A percentile compares a stretch with the other conserved stretches of the same genome.
Conservation (phyloP, 1,139 yeast species). For the Pichiaceae sp. region DNA sequence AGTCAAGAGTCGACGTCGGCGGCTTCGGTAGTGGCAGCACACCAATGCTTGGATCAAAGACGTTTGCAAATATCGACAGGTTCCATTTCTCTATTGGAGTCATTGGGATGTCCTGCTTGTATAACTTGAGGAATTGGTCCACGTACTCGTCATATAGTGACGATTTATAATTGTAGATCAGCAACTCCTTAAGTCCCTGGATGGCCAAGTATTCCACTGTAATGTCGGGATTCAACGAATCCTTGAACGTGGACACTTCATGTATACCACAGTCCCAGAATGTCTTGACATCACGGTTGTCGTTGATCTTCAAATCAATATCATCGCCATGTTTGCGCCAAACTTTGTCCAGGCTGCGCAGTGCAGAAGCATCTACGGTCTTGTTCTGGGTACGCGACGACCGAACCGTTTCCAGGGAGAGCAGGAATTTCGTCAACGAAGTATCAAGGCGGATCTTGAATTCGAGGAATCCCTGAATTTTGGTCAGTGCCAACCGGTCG, state of each 20-base stretch:
- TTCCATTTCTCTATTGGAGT: conserved; percentile 18
- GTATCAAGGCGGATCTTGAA: conserved; percentile 35
- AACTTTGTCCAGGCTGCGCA: conserved; percentile 8
- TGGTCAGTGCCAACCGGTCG: conserved; percentile 46
- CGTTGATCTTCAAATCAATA: conserved; percentile 21
- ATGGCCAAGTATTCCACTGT: conserved; percentile 18
- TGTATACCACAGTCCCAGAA: conserved; percentile 39
- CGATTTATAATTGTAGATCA: conserved; percentile 19
- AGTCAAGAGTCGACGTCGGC: conserved; percentile 10
- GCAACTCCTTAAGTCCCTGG: conserved; percentile 25
- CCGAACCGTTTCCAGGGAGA: conserved; percentile 30
- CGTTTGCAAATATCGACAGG: conserved; percentile 8
- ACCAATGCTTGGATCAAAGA: conserved; percentile 4
- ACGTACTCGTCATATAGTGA: conserved; percentile 10
- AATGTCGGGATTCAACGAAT: conserved; percentile 10
- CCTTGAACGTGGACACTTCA: conserved; percentile 14
- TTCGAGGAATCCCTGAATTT: conserved; percentile 51
- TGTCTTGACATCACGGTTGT: conserved; percentile 41
- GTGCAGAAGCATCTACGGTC: conserved; percentile 2
- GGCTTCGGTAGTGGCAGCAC: conserved; percentile 5
- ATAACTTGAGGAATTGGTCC: conserved; percentile 8
- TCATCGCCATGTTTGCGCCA: conserved; percentile 6
- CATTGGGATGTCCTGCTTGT: conserved; percentile 3
- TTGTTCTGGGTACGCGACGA: conserved; percentile 24
- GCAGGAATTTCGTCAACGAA: conserved; percentile 31